A percentile compares a stretch with the other conserved stretches of the same genome.
phyloP scores from a whole-genome alignment of 2,329 filamentous ascomycete species.

The Cladophialophora chaetospira region DNA sequence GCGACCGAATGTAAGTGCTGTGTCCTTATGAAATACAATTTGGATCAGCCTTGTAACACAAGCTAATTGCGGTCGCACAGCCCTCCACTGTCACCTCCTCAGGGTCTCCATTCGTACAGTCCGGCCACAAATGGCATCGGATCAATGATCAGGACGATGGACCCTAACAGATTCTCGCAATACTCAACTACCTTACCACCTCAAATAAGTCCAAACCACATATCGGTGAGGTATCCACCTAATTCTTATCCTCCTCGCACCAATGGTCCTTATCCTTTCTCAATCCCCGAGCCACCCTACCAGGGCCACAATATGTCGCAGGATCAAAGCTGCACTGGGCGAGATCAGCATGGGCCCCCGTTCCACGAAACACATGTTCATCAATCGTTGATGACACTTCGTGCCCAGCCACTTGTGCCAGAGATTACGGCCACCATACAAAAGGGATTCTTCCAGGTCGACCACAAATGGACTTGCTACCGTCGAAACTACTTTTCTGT shows the following conservation, averaged over 20 bases:
- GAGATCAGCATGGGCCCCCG: conserved; percentile 48
- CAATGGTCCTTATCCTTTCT: conserved; percentile 24
- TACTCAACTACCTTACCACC: conserved; percentile 19
- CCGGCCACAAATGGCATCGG: conserved; percentile 26
- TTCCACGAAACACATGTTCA: conserved; percentile 45
- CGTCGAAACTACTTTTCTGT: conserved; percentile 89
- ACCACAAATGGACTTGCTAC: conserved; percentile 89
- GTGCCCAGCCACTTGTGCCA: conserved; percentile 59
- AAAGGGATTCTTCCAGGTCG: conserved; percentile 82
- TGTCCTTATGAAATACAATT: background rate
- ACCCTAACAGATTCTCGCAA: conserved; percentile 35
- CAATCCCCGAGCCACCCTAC: conserved; percentile 34
- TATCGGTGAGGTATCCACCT: conserved; percentile 19
- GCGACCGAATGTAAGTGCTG: conserved; percentile 42
- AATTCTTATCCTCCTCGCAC: conserved; percentile 19
- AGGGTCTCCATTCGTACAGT: conserved; percentile 18
- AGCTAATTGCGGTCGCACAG: conserved; percentile 22
- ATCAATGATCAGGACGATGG: conserved; percentile 40
- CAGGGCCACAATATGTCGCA: conserved; percentile 24
- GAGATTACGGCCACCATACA: conserved; percentile 80
- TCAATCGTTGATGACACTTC: conserved; percentile 40
- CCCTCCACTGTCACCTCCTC: conserved; percentile 30
- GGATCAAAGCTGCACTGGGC: conserved; percentile 32
- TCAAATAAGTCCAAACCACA: conserved; percentile 21
- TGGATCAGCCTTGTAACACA: conserved; percentile 11